Conservation (phyloP, 306 rosid species). For the Spatholobus suberectus region DNA sequence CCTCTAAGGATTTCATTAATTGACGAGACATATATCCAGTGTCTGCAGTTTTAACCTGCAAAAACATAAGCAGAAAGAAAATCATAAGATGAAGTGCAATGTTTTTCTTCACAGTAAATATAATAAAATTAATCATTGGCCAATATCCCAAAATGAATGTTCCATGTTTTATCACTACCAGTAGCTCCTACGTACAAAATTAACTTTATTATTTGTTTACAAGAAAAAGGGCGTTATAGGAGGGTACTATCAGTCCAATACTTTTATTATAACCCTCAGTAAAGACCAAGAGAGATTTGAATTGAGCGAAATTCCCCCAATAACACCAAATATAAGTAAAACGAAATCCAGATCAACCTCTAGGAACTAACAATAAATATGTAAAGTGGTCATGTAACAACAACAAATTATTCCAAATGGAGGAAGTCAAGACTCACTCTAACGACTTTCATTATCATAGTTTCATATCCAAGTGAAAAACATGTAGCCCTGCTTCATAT, state of each 20-base stretch:
- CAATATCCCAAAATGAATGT: slow-evolving; percentile 11
- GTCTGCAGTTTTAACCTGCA: slow-evolving; percentile 98
- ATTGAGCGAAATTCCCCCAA: neutral
- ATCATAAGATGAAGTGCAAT: slow-evolving; percentile 26
- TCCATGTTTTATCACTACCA: slow-evolving; percentile 1
- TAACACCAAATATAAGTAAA: slow-evolving; percentile 5
- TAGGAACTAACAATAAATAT: slow-evolving; percentile 24
- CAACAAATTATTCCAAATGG: neutral
- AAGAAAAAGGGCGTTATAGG: neutral
- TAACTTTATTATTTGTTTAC: neutral
- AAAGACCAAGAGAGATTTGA: neutral
- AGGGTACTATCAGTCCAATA: neutral
- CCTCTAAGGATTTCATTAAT: slow-evolving; percentile 87
- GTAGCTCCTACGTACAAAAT: slow-evolving; percentile 14
- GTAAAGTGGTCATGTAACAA: slow-evolving; percentile 20
- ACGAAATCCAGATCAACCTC: neutral
- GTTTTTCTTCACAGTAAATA: slow-evolving; percentile 4
- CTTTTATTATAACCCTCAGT: neutral
- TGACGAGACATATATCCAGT: slow-evolving; percentile 98
- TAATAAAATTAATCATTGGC: slow-evolving; percentile 8
- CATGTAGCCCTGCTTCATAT: slow-evolving; percentile 26
- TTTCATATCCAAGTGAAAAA: slow-evolving; percentile 12
- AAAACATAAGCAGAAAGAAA: slow-evolving; percentile 26
- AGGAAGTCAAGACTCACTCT: neutral
- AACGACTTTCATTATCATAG: neutral